These are phyloP conservation scores for Penicillium pulvis DNA, from an alignment of 495 filamentous ascomycete genomes.

Conservation along the genomic window DNA sequence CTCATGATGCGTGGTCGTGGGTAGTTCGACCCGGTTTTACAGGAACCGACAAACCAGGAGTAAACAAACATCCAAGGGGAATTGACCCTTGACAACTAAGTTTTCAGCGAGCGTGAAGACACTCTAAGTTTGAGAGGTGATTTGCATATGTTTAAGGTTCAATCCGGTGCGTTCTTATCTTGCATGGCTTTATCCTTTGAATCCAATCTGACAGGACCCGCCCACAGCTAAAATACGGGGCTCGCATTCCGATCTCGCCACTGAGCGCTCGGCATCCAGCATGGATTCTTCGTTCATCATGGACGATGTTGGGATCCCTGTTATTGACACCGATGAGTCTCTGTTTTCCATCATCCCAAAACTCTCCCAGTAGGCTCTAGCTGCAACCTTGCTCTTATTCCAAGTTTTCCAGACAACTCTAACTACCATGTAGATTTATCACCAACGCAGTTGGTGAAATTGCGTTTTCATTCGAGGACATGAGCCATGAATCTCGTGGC, in stretches of 20 bases:
- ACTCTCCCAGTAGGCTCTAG: conserved; percentile 58
- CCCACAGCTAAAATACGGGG: not conserved
- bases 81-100: not conserved
- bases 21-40: not conserved
- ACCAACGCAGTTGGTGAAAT: conserved; percentile 65
- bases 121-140: not conserved
- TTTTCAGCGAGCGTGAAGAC: not conserved
- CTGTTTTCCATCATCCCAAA: conserved; percentile 70
- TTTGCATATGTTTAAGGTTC: not conserved
- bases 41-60: not conserved
- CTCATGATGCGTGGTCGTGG: not conserved
- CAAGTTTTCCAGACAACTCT: not conserved
- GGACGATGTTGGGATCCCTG: conserved; percentile 50
- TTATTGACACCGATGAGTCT: conserved; percentile 63
- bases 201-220: conserved; percentile 5
- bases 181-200: not conserved
- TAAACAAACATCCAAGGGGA: conserved; percentile 1
- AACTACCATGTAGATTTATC: conserved; percentile 17
- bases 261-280: conserved; percentile 2
- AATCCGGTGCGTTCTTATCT: not conserved
- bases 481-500: conserved; percentile 66
- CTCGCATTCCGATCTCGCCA: conserved; percentile 2
- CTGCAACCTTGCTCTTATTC: not conserved
- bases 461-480: conserved; percentile 77
- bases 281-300: conserved; percentile 16